Base-by-base conservation (phyloP, 1,284 basidiomycete genomes). In the Cutaneotrichosporon daszewskae region DNA sequence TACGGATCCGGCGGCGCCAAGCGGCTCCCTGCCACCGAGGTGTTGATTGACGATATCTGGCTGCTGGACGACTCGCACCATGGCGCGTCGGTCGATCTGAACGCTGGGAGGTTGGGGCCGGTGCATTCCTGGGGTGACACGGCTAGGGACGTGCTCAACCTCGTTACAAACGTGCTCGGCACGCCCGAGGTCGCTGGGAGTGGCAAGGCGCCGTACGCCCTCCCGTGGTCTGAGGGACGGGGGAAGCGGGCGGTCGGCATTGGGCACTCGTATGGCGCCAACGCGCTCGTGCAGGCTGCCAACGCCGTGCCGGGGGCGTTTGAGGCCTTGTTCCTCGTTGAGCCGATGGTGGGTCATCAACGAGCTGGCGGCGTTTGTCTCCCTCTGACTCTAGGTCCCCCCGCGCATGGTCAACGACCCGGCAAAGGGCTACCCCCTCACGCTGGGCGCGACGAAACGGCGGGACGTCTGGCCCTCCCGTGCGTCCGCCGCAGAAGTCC, bases 241-340 rank as follows among this genome's bases (percentile, higher is more conserved):
- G 28, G 17, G 16, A 41, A 47, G 25, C 51, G 49, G 24, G 52
- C 66, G 13, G 45, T 90, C 16, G 79, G 75, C 1, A 68, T 89
- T 2, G 89, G 87, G 0, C 87, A 94, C 62, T 91, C 87, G 0
- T 82, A 85, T 47, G 85, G 87, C 20, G 87, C 84, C 2, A 82
- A 80, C 51, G 78, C 79, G 3, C 74, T 77, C 75, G 55, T 61
- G 7, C 75, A 83, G 19, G 82, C 81, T 1, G 81, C 84, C 3
- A 41, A 81, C 14, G 74, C 76, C 12, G 68, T 74, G 40, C 86
- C 89, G 0, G 71, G 73, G 1, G 69, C 91, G 8, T 88, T 91
- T 68, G 75, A 80, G 13, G 78, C 79, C 0, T 69, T 94, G 24
- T 73, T 89, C 32, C 76, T 92, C 13, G 69, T 92, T 19, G 91